Evolutionary conservation across 495 filamentous ascomycete species (phyloP), one percentile per base, ranked within the genome.

Genomic region (Niebla homalea): DNA sequence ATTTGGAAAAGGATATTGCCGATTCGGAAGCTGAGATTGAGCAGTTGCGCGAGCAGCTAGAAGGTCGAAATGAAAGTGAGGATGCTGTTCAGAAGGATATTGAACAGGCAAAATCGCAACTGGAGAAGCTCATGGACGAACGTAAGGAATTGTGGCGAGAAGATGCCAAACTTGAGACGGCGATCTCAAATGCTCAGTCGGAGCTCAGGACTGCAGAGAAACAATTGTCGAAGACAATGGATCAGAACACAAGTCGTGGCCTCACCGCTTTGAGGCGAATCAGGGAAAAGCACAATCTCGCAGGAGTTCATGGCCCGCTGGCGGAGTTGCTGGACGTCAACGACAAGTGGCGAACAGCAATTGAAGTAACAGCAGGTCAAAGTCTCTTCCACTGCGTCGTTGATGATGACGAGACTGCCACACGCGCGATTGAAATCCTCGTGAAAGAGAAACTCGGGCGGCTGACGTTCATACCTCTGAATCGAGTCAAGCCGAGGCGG

Each of bases 301-400:
- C 82, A 2, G 93, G 92, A n/a, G 85, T 89, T 15, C 92, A 95
- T 57, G 92, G 92, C 54, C 94, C 88, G 2, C 60, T 99, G 11
- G 88, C 89, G 15, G 92, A 99, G 62, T 77, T 99, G 7, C 76
- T 96, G 59, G 79, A 84, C 22, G 88, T 94, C 36, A 72, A 71
- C 45, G 87, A 94, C n/a, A 76, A 76, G 43, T 97, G 92, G 64
- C 80, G 87, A 35, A 83, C 86, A 37, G 87, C 92, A 4, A 85
- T 94, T 15, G 92, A 99, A 62, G 85, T 92, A 35, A 92, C 88
- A 4, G 93, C 89, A 8, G 93, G 92, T 5, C 82, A 83, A 53
- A 93, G 87, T 62, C 70, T 99, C 7, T 99, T 99, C 67, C 87
- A 99, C 66, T 93, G 94, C 57, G 87, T 99, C 21, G 89, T 95